A percentile compares a stretch with the other conserved stretches of the same genome.
These are phyloP conservation scores for Rhizopus stolonifer DNA, from an alignment of 371 early-diverging fungal species.

Conservation along the genomic window DNA sequence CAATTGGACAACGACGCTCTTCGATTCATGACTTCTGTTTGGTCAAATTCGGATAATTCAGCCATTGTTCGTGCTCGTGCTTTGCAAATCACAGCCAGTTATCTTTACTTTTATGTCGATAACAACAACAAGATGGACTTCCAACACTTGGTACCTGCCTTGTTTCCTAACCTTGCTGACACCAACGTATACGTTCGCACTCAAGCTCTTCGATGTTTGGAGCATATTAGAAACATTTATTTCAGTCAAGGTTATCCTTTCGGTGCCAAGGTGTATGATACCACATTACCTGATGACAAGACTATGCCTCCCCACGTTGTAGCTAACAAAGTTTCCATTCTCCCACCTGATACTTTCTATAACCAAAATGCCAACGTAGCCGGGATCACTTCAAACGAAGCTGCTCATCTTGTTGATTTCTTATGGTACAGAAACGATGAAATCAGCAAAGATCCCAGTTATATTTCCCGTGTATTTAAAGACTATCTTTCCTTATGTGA, in stretches of 20 bases:
- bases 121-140: constrained; percentile 54
- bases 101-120: constrained; percentile 48
- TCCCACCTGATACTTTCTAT: constrained; percentile 50
- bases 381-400: constrained; percentile 53
- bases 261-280: constrained; percentile 45
- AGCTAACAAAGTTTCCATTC: constrained; percentile 42
- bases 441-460: constrained; percentile 35
- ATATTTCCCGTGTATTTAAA: constrained; percentile 24
- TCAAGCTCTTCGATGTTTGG: constrained; percentile 57
- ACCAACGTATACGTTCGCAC: constrained; percentile 53
- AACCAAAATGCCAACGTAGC: constrained; percentile 40
- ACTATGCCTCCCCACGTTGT: constrained; percentile 19
- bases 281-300: constrained; percentile 20
- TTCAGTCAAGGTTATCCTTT: constrained; percentile 23
- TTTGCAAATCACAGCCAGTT: constrained; percentile 63
- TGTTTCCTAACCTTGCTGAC: constrained; percentile 68
- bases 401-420: constrained; percentile 52
- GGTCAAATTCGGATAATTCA: constrained; percentile 45
- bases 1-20: constrained; percentile 59
- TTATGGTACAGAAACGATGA: constrained; percentile 41
- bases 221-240: constrained; percentile 49
- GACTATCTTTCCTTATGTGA: constrained; percentile 31
- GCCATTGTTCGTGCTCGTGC: constrained; percentile 55
- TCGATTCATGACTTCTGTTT: constrained; percentile 65
- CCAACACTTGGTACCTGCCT: constrained; percentile 77